Conservation (phyloP, 345 rosid genomes). For the Carallia pectinifolia region DNA sequence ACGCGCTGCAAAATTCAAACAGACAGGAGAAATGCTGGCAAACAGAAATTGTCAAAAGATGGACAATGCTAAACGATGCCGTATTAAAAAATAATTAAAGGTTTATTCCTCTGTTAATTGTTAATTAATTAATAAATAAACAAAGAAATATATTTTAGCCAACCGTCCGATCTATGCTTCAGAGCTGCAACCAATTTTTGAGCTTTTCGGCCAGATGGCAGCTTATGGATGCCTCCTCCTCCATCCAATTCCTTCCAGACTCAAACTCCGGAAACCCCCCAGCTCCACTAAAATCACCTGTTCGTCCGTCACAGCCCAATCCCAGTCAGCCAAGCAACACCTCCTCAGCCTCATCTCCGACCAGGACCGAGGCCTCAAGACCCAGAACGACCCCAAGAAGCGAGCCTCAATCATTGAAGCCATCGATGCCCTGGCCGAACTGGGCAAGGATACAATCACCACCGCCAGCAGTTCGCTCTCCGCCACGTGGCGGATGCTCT, state of each 20-base stretch:
- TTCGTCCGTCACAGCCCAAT: slow-evolving; percentile 35
- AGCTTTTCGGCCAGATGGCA: no score
- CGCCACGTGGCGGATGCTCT: slow-evolving; percentile 80
- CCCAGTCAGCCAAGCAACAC: slow-evolving; percentile 48
- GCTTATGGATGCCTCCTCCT: slow-evolving; percentile 11
- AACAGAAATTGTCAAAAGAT: no score
- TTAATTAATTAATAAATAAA: no score
- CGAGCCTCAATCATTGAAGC: slow-evolving; percentile 60
- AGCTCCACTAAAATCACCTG: slow-evolving; percentile 25
- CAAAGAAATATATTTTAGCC: no score
- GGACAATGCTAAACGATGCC: no score
- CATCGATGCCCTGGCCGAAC: slow-evolving; percentile 56
- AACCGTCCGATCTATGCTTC: no score
- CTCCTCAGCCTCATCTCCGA: slow-evolving; percentile 73
- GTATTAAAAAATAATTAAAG: no score
- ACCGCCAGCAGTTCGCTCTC: slow-evolving; percentile 67
- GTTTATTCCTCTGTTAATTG: no score
- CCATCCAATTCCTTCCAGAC: slow-evolving; percentile 15
- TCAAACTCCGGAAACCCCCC: background rate
- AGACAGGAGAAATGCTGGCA: no score
- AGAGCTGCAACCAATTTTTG: no score
- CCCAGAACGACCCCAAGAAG: slow-evolving; percentile 55
- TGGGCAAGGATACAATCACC: slow-evolving; percentile 55
- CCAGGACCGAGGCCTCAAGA: slow-evolving; percentile 80
- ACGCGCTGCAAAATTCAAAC: no score